Evolutionary conservation across 257 asterid genomes (phyloP), one percentile per base, ranked within the genome.

Genomic region (Anisodus tanguticus): DNA sequence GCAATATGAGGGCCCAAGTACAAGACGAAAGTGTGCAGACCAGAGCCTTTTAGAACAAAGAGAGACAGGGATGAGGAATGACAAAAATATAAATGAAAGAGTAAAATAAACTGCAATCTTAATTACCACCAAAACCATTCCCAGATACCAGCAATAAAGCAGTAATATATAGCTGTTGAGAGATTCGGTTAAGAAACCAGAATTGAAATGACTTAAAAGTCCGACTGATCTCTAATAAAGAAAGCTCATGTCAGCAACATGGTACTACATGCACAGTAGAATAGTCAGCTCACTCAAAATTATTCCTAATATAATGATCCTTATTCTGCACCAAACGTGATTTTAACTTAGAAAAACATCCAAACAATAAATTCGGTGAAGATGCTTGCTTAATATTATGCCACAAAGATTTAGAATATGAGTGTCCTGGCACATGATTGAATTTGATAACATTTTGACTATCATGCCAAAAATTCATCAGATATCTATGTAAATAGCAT

Each of bases 1-100:
- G 89, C 89, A 51, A 87, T 79, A 41, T 87, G 89, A 77, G 89
- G 89, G 72, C 88, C 89, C 80, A 87, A 79, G 86, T 87, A 87
- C 64, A 87, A 87, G 43, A 87, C 86, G 49, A 87, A 87, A 13
- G 89, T 87, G 87, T 87, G 89, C 87, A 87, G 83, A 41, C 89
- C 89, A 84, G 87, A 85, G 2, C 89, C 89, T 87, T 80, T 43
- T 70, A 57, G 71, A 60, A 76, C 58, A 67, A n/a, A 74, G 43
- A 78, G 13, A 47, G 62, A 49, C 62, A 49, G 59, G 43, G 70
- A 71, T 79, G 68, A 51, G 70, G 80, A 47, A 41, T 45, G 26
- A 51, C 59, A 31, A 45, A 51, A 67, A 22, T 60, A 79, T 47
- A 64, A n/a, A 37, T 26, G 5, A 5, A 6, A 19, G 57, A 60